phyloP scores from a whole-genome alignment of 169 alveolate species.

The Eimeria brunetti region DNA sequence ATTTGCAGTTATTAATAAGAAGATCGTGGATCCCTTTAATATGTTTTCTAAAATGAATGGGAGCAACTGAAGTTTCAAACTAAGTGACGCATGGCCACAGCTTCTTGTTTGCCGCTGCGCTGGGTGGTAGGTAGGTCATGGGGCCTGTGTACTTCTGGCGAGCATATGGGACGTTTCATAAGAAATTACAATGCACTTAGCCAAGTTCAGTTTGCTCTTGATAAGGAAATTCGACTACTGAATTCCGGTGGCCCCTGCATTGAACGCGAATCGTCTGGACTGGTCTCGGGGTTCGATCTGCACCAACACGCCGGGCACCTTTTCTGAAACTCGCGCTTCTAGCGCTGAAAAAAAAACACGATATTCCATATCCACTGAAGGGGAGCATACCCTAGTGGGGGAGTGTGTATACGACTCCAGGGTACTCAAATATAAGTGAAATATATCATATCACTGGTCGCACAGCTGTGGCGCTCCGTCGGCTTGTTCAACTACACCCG shows the following conservation, averaged over 20 bases:
- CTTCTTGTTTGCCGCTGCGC: neutral
- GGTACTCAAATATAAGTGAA: neutral
- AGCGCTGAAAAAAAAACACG: neutral
- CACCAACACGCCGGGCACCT: conserved; percentile 33
- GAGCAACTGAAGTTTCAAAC: neutral
- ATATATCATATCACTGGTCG: neutral
- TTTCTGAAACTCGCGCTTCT: neutral
- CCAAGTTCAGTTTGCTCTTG: neutral
- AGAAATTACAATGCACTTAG: neutral
- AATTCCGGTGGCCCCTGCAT: neutral
- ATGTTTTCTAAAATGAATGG: neutral
- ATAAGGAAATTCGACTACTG: neutral
- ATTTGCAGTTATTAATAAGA: neutral
- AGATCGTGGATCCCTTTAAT: too few relatives aligned
- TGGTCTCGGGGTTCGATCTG: neutral
- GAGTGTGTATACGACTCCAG: neutral
- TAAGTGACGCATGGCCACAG: neutral
- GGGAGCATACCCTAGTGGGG: neutral
- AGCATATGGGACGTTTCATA: neutral
- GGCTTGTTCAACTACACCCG: neutral
- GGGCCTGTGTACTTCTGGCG: neutral
- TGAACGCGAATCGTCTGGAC: neutral
- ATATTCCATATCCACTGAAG: neutral
- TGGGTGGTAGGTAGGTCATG: neutral
- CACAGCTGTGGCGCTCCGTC: neutral